Percentiles rank a stretch among this genome's conserved stretches.
Conservation (phyloP, 495 filamentous ascomycete species). For the Usnea hakonensis region DNA sequence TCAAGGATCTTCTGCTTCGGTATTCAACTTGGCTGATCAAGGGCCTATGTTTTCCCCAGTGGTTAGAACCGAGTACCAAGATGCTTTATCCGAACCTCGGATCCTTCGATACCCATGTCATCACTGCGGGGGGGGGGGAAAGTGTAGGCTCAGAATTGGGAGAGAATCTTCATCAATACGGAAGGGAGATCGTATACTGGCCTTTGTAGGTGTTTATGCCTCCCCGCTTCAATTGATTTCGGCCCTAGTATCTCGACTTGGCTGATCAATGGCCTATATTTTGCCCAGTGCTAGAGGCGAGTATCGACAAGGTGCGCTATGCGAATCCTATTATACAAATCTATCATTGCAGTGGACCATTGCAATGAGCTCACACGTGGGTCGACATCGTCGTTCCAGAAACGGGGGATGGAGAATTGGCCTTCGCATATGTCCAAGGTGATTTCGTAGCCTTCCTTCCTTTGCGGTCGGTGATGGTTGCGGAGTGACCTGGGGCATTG, state of each 20-base stretch:
- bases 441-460: not conserved
- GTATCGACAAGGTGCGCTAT: not conserved
- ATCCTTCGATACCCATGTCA: not conserved
- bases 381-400: not conserved
- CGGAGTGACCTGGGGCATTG: not conserved
- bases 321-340: not conserved
- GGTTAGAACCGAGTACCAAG: not conserved
- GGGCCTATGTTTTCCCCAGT: not conserved
- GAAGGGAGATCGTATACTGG: not conserved
- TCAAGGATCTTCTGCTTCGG: not conserved
- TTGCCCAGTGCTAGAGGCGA: not conserved
- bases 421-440: not conserved
- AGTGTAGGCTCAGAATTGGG: not conserved
- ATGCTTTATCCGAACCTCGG: not conserved
- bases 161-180: not conserved
- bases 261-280: not conserved
- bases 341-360: not conserved
- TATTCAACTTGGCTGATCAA: not conserved
- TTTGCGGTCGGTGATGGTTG: not conserved
- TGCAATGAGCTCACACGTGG: not conserved
- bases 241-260: not conserved
- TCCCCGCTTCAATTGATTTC: not conserved
- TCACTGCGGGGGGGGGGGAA: not conserved
- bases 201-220: not conserved
- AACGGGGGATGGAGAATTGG: not conserved